Percentiles rank a stretch among this genome's conserved stretches.
phyloP scores from a whole-genome alignment of 768 basidiomycete species.

The Russula compacta region DNA sequence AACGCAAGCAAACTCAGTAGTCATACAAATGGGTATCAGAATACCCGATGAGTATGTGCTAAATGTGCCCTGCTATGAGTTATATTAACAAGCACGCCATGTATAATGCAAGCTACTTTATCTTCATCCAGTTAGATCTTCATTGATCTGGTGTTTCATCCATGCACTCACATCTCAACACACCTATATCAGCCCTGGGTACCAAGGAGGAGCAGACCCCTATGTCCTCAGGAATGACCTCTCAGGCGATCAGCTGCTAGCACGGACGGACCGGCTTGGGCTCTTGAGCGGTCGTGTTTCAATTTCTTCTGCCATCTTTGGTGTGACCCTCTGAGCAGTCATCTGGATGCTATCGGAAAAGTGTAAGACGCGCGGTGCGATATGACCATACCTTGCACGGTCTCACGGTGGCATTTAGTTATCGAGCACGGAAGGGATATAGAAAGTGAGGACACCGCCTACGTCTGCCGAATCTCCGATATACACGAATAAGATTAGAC shows the following conservation, averaged over 20 bases:
- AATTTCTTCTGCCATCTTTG: not conserved
- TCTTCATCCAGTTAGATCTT: too few species aligned
- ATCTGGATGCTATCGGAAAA: not conserved
- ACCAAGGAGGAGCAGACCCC: too few species aligned
- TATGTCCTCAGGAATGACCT: not conserved
- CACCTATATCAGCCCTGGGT: too few species aligned
- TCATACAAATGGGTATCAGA: too few species aligned
- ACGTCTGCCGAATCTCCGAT: conserved; percentile 72
- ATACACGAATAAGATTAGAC: conserved; percentile 83
- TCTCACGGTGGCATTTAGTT: conserved; percentile 27
- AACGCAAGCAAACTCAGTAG: too few species aligned
- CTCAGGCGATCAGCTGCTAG: not conserved
- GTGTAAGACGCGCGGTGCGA: not conserved
- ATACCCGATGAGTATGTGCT: too few species aligned
- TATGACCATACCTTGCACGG: not conserved
- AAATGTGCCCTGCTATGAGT: too few species aligned
- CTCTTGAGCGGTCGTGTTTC: not conserved
- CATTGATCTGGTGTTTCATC: too few species aligned
- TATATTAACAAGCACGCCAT: too few species aligned
- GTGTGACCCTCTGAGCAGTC: too few species aligned
- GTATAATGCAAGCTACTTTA: too few species aligned
- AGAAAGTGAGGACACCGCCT: conserved; percentile 82
- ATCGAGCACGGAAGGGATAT: conserved; percentile 71
- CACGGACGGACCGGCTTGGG: not conserved
- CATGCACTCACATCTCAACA: too few species aligned